Evolutionary conservation across 2,329 filamentous ascomycete species (phyloP).

Genomic region (Metarhizium rileyi): DNA sequence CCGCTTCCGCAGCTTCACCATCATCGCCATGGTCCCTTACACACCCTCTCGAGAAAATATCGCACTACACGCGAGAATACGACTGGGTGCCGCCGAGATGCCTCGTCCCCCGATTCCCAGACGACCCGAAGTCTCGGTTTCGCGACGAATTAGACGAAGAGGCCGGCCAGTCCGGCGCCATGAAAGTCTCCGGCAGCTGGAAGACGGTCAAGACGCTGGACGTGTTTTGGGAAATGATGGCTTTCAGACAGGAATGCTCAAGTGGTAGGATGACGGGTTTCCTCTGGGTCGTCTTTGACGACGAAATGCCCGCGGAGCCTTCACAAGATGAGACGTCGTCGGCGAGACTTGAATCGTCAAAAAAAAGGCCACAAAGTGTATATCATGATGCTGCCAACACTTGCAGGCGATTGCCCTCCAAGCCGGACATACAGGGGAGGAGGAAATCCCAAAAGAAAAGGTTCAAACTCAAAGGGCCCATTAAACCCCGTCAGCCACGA

Average conservation of each 20-base stretch:
- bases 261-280: slow-evolving; percentile 89
- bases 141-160: slow-evolving; percentile 84
- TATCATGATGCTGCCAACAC: no score
- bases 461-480: slow-evolving; percentile 45
- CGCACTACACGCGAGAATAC: slow-evolving; percentile 49
- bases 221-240: slow-evolving; percentile 99
- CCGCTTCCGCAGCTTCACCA: slow-evolving; percentile 32
- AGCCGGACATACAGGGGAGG: slow-evolving; percentile 9
- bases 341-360: slow-evolving; percentile 23
- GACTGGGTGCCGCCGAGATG: slow-evolving; percentile 64
- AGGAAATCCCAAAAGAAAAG: slow-evolving; percentile 31
- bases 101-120: slow-evolving; percentile 82
- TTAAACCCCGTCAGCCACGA: slow-evolving; percentile 53
- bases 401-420: slow-evolving; percentile 21
- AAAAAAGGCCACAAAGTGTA: no score
- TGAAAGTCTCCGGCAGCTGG: slow-evolving; percentile 61
- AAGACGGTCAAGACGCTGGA: slow-evolving; percentile 72
- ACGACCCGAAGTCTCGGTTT: slow-evolving; percentile 90
- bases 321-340: slow-evolving; percentile 17
- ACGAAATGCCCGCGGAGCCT: slow-evolving; percentile 18
- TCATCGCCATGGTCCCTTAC: slow-evolving; percentile 61
- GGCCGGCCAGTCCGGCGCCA: slow-evolving; percentile 45
- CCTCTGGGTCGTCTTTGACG: slow-evolving; percentile 81
- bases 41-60: slow-evolving; percentile 57
- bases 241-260: slow-evolving; percentile 90